Conservation (phyloP, 192 early-diverging fungal genomes). For the Haplosporangium gracile region DNA sequence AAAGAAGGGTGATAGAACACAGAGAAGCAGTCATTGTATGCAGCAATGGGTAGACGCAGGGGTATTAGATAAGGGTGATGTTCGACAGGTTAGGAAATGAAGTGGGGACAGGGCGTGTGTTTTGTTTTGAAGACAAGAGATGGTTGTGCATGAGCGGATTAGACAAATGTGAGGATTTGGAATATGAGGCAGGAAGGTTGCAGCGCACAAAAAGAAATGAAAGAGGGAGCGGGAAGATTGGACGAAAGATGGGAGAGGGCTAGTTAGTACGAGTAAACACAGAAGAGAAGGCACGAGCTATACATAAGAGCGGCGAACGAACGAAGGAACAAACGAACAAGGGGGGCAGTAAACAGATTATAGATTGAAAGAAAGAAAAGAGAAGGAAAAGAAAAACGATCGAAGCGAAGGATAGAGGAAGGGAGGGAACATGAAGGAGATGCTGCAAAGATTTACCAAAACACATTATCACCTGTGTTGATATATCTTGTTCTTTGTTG, state of each 20-base stretch:
- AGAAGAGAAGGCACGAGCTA: no score
- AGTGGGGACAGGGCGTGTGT: neutral
- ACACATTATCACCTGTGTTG: neutral
- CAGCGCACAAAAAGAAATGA: neutral
- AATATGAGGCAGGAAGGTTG: neutral
- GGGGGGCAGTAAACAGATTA: neutral
- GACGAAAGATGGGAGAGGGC: neutral
- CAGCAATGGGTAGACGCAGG: neutral
- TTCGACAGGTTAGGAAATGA: neutral
- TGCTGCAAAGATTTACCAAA: conserved; percentile 1
- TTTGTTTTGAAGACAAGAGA: neutral
- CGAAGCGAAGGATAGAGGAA: neutral
- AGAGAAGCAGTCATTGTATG: neutral
- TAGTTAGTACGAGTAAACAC: no score
- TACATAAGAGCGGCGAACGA: no score
- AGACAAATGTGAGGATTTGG: neutral
- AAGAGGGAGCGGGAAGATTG: neutral
- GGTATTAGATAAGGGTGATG: neutral
- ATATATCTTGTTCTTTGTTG: neutral
- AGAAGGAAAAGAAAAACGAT: neutral
- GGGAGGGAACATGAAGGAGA: neutral
- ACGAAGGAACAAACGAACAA: neutral
- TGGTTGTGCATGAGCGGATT: neutral
- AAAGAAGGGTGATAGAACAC: neutral
- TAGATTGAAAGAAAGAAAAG: neutral